phyloP scores from a whole-genome alignment of 2,329 filamentous ascomycete species.

The Exophiala xenobiotica region DNA sequence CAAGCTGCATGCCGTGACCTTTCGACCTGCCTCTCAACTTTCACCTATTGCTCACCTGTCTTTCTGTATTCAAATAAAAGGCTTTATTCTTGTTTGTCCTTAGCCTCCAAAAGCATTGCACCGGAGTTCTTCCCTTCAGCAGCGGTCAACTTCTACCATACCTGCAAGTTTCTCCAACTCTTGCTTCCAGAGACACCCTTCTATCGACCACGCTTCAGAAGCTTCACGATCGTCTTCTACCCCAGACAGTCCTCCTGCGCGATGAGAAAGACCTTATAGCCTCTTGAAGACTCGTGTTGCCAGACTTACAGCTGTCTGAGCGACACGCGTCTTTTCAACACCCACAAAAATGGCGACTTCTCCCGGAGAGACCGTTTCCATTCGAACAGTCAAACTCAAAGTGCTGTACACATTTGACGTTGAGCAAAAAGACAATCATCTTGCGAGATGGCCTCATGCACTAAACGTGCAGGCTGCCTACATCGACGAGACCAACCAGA shows the following conservation, averaged over 20 bases:
- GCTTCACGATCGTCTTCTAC: background rate
- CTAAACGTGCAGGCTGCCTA: constrained; percentile 77
- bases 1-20: background rate
- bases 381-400: constrained; percentile 75
- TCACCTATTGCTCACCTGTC: background rate
- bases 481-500: constrained; percentile 74
- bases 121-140: background rate
- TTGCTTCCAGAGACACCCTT: background rate
- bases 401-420: constrained; percentile 95
- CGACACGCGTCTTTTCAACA: constrained; percentile 7
- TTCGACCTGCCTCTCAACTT: background rate
- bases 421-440: constrained; percentile 81
- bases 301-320: constrained; percentile 12
- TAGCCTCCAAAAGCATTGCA: constrained; percentile 7
- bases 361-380: constrained; percentile 40
- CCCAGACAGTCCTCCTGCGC: background rate
- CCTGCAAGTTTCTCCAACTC: background rate
- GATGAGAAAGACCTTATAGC: constrained; percentile 13
- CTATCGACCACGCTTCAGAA: background rate
- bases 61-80: background rate
- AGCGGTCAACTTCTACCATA: background rate
- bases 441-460: constrained; percentile 79
- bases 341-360: constrained; percentile 27
- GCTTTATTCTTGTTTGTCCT: constrained; percentile 3
- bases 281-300: background rate